Base-by-base conservation (phyloP, 2,329 filamentous ascomycete species). In the Alternaria sp. region DNA sequence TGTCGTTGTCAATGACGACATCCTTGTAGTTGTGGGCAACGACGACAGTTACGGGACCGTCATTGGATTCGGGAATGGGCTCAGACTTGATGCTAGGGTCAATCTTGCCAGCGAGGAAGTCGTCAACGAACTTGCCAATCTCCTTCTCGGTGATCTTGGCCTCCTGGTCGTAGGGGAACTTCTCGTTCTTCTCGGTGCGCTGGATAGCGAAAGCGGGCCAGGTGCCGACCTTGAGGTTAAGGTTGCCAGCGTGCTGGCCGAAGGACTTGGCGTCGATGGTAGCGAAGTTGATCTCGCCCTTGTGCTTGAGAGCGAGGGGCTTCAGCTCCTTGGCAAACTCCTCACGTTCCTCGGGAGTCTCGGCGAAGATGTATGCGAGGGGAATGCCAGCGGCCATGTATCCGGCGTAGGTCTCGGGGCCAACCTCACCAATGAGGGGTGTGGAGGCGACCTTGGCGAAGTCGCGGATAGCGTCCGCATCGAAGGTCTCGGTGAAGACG, bases 161-260 rank as follows among this genome's bases (percentile, higher is more conserved):
- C 70, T 90, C 87, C 82, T 94, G 91, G 82, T 95, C 92, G 79
- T 89, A 97, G 76, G 95, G 95, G 86, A 91, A 99, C 86, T 99
- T 99, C 83, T 92, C 89, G 87, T 97, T 97, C 88, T 97, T 97
- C 80, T 87, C 86, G 56, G 90, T 93, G 79, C 97, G 92, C 84
- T 99, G 95, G 80, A 99, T 98, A 77, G 94, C 95, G 82, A 99
- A 99, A 63, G 94, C 90, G 64, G 95, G 95, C 90, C 96, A 99
- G 82, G 93, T 91, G 85, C 94, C 92, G 64, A 92, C 87, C 84
- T 97, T 93, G 66, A 99, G 92, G 89, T 99, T 99, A 72, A 99
- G 88, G 89, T 99, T 99, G 75, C 88, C 89, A 71, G 93, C 94
- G 83, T 99, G 95, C 71, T 94, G 93, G 79, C 95, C 95, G 78